Evolutionary conservation across 306 rosid species (phyloP), one percentile per base, ranked within the genome.

Genomic region (Malus orientalis): DNA sequence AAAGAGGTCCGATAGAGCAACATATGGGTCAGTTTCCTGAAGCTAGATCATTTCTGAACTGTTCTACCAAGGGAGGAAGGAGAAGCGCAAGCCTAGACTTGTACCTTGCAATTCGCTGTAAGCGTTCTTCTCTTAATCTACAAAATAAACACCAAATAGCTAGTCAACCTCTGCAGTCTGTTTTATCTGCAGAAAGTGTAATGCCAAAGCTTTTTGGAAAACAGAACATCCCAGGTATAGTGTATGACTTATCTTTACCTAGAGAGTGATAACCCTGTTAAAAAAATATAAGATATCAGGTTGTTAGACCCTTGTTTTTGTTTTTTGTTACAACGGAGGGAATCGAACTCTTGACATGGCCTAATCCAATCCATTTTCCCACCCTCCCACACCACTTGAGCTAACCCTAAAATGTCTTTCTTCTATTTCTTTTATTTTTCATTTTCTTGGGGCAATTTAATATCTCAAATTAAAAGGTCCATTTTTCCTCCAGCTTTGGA

Each of bases 71-170:
- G 11, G 91, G 88, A 70, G 97, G 97, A 79, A 95, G 96, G 79
- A 95, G 89, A 83, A 92, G 97, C 81, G 91, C 89, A 20, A 95
- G 97, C 87, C 99, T 86, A 45, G 78, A 76, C 81, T 87, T 85
- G 86, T 95, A 95, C 86, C 97, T 87, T 55, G 87, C 81, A 74
- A 95, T 95, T 23, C 96, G 89, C 14, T 51, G 83, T 25, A 80
- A 80, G 74, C 99, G 90, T 61, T 87, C 91, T 81, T 89, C 92
- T 80, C 97, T 86, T 63, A 89, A 85, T 65, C 99, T 95, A 76
- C 79, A 82, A 64, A 59, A 66, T 75, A 53, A 82, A 73, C 55
- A 67, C 60, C 12, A 65, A 58, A 70, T 30, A 65, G 49, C 8
- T 2, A 18, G 59, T 44, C 69, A 25, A 7, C 44, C 71, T 62